Base-by-base conservation (phyloP, 116 monocot species). In the Iris pallida region DNA sequence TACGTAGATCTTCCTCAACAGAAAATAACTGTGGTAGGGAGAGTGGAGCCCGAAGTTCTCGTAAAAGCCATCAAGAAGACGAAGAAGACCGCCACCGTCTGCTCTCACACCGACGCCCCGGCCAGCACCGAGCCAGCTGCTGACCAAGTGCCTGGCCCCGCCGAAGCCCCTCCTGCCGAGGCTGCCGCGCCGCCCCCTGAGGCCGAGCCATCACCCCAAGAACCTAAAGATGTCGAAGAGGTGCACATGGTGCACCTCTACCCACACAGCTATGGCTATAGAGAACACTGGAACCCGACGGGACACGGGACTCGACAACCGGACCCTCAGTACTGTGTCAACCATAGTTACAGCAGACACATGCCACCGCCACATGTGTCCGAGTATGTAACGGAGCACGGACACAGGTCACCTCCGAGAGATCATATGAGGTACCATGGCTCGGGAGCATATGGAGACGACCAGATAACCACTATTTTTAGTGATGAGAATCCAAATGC, bases 401-500 rank as follows among this genome's bases (percentile, higher is more conserved):
- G n/a, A 16, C 54, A 53, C 0, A 52, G 7, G 10, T 2, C 42
- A 15, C 10, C 20, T 41, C 42, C 67, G n/a, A 30, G 4, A 41
- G n/a, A 2, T 4, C 15, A 53, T 30, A 15, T 53, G 52, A 52
- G 41, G 42, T 67, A 53, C 19, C 8, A 20, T 17, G 17, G 15
- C 42, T 12, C 20, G 0, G 63, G 46, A 63, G 11, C 41, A 6
- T 53, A 68, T 20, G 44, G 46, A 13, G 30, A 56, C 4, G 70
- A 49, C 59, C 79, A 76, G 41, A 75, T 86, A 16, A 75, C 68
- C 16, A 80, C 86, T 59, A 69, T 86, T 56, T 95, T 95, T 71
- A 95, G 84, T 51, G 95, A 95, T 70, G 95, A 95, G 76, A 95
- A 91, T 59, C 95, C 95, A 12, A 95, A 95, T 80, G 90, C 91